These are phyloP conservation scores for Exophiala calicioides DNA, from an alignment of 2,329 filamentous ascomycete species.

Conservation along the genomic window DNA sequence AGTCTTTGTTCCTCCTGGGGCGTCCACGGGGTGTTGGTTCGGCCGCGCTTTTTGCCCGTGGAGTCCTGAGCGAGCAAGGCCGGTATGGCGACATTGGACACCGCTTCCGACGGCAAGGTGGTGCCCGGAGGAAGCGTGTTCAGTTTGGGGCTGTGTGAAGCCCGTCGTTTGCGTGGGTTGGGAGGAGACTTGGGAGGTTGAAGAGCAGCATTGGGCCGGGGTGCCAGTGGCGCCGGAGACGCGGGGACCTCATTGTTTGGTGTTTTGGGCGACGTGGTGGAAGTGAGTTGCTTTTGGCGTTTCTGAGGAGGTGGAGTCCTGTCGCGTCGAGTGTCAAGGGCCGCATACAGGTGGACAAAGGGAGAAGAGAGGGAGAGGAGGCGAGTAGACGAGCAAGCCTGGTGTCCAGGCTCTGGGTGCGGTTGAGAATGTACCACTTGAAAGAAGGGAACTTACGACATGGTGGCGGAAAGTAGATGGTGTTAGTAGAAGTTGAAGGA, in stretches of 20 bases:
- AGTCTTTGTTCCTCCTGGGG: constrained; percentile 88
- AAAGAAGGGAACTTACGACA: constrained; percentile 27
- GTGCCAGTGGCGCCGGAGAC: constrained; percentile 22
- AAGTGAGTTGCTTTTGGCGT: constrained; percentile 17
- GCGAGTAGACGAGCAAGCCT: neutral
- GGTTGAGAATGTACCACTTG: constrained; percentile 20
- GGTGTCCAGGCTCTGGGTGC: constrained; percentile 1
- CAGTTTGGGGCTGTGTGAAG: constrained; percentile 37
- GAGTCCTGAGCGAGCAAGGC: constrained; percentile 24
- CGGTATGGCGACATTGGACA: constrained; percentile 21
- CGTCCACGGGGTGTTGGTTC: constrained; percentile 99
- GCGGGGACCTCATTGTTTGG: constrained; percentile 20
- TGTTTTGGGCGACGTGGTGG: constrained; percentile 18
- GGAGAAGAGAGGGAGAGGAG: neutral
- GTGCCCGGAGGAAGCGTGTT: constrained; percentile 27
- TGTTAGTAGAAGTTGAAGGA: constrained; percentile 20
- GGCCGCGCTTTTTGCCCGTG: constrained; percentile 74
- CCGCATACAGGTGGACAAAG: neutral
- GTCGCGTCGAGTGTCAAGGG: constrained; percentile 11
- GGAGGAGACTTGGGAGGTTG: constrained; percentile 18
- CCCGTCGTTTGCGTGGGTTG: constrained; percentile 48
- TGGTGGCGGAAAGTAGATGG: constrained; percentile 24
- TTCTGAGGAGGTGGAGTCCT: constrained; percentile 24
- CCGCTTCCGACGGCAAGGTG: constrained; percentile 6
- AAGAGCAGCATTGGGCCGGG: constrained; percentile 24